phyloP scores from a whole-genome alignment of 2,329 filamentous ascomycete genomes.

The Colletotrichum graminicola region DNA sequence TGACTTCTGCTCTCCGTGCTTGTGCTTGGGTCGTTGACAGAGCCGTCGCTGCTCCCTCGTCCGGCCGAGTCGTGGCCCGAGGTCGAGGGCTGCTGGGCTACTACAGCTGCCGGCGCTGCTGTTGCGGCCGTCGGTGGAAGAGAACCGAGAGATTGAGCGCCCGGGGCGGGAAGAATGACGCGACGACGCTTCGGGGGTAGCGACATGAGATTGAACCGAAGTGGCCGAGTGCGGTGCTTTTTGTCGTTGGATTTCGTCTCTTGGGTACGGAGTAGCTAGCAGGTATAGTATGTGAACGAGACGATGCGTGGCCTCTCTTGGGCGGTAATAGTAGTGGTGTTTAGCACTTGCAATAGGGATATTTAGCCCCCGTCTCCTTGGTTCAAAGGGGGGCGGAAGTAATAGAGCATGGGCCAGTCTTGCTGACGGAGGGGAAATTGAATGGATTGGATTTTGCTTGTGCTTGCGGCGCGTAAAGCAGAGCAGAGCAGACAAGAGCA shows the following conservation, averaged over 20 bases:
- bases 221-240: background rate
- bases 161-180: slow-evolving; percentile 35
- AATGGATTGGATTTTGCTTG: background rate
- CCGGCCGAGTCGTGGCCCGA: slow-evolving; percentile 5
- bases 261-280: background rate
- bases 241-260: background rate
- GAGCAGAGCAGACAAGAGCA: background rate
- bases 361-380: background rate
- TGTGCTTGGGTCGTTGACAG: background rate
- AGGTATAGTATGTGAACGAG: too few relatives aligned
- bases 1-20: slow-evolving; percentile 15
- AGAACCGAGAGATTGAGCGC: slow-evolving; percentile 6
- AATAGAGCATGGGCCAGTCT: background rate
- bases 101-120: background rate
- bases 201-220: slow-evolving; percentile 21
- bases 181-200: slow-evolving; percentile 36
- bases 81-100: background rate
- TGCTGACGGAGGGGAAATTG: background rate
- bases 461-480: background rate
- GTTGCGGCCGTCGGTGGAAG: background rate
- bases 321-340: too few relatives aligned
- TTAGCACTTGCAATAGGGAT: background rate
- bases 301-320: too few relatives aligned
- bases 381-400: background rate
- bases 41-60: background rate